A percentile compares a stretch with the other conserved stretches of the same genome.
Conservation (phyloP, 768 basidiomycete species). For the Russula foetens region DNA sequence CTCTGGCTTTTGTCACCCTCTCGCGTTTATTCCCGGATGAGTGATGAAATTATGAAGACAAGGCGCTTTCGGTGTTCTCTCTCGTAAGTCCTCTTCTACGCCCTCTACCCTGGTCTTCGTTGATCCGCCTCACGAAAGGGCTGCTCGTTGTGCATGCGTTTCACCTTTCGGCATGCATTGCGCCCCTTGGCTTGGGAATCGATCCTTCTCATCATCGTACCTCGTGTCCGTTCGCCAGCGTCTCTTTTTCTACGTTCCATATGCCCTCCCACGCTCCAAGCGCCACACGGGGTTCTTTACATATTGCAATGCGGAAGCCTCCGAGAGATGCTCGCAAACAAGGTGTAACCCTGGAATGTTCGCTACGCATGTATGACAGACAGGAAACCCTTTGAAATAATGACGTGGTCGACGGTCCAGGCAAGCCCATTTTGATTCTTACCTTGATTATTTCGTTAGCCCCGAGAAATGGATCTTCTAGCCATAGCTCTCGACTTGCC, state of each 20-base stretch:
- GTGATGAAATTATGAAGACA: not conserved
- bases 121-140: not conserved
- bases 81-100: not conserved
- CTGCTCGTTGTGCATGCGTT: not conserved
- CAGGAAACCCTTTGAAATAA: not conserved
- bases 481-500: not conserved
- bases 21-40: not conserved
- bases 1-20: slow-evolving; percentile 1
- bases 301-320: too few relatives aligned
- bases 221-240: not conserved
- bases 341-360: not conserved
- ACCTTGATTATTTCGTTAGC: not conserved
- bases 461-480: not conserved
- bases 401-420: not conserved
- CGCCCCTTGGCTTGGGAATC: not conserved
- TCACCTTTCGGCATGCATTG: not conserved
- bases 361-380: not conserved
- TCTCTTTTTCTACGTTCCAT: not conserved
- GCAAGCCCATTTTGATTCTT: not conserved
- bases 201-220: not conserved
- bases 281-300: not conserved
- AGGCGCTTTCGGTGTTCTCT: not conserved
- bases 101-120: slow-evolving; percentile 3
- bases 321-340: not conserved
- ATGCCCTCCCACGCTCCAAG: not conserved